Base-by-base conservation (phyloP, 139 green algal genomes). In the Chlamydomonas schloesseri region DNA sequence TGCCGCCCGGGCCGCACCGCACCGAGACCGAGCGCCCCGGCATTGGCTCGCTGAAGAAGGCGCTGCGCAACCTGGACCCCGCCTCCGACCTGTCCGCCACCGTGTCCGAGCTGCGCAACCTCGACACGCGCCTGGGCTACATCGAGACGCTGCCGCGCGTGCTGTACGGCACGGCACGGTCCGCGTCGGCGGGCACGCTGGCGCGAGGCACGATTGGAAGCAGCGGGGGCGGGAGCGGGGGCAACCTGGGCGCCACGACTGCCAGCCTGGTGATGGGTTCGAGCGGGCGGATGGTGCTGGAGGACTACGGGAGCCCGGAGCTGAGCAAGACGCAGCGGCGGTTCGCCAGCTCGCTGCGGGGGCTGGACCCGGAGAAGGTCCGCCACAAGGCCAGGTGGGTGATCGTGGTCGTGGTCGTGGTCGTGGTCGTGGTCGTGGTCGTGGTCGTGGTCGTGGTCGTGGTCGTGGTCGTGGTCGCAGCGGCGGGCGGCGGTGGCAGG, bases 271-370 rank as follows among this genome's bases (percentile, higher is more conserved):
- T 50, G 42, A 50, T 50, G 42, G 33, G 28, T 0, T 24, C 21
- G 13, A 55, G 75, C 20, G 58, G 57, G 17, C 11, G 57, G 4
- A 17, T 10, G 76, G 8, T 24, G 76, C 86, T 71, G 68, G 62
- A 87, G 23, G 81, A 90, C 64, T 90, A 74, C 47, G 87, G 87
- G 0, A 70, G 36, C 20, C 80, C 87, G 29, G 62, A 77, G 53
- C 70, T 90, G 26, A 85, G 65, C 53, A 53, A 69, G 20, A 62
- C 73, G 33, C 82, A 87, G 86, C 70, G 73, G 64, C 65, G 67
- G 50, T 69, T 87, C 28, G 53, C 37, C 3, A 37, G 33, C 24
- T 65, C 67, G 6, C 34, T 89, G 65, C 65, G 53, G 29, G n/a
- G 36, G 10, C 15, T n/a, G 62, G 84, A 88, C n/a, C 36, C n/a